Evolutionary conservation across 768 basidiomycete genomes (phyloP).

Genomic region (Mycena kentingensis): DNA sequence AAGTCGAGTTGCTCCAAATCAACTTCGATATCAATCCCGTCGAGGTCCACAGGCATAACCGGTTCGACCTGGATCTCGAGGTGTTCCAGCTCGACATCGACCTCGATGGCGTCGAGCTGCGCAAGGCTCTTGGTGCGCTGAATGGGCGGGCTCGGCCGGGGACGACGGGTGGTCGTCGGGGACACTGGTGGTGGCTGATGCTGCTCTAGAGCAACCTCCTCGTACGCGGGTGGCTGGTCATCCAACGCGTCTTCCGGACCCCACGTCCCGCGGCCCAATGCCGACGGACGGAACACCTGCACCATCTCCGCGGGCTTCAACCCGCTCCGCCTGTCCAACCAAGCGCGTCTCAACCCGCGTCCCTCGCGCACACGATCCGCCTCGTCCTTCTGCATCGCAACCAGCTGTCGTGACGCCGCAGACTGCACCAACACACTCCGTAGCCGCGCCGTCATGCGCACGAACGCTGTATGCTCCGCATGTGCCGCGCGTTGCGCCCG

Average conservation of each 20-base stretch:
- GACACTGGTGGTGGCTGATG: background rate
- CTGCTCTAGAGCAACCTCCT: constrained; percentile 11
- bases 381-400: constrained; percentile 9
- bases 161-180: background rate
- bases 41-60: background rate
- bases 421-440: constrained; percentile 9
- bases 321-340: constrained; percentile 7
- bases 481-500: constrained; percentile 4
- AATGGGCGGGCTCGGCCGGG: constrained; percentile 10
- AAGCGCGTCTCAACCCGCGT: constrained; percentile 12
- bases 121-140: constrained; percentile 2
- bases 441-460: constrained; percentile 17
- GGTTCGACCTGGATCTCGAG: constrained; percentile 11
- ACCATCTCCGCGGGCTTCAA: background rate
- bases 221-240: constrained; percentile 16
- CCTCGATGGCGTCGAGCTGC: constrained; percentile 4
- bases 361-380: constrained; percentile 15
- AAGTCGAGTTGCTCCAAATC: constrained; percentile 20
- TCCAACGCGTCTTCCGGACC: constrained; percentile 1
- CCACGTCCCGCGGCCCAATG: constrained; percentile 10
- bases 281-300: constrained; percentile 16
- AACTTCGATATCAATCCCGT: constrained; percentile 11
- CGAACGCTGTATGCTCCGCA: constrained; percentile 20
- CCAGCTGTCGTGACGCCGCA: constrained; percentile 3
- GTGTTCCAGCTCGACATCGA: constrained; percentile 3